Percentiles rank a stretch among this genome's conserved stretches.
These are phyloP conservation scores for Aureobasidium sp. DNA, from an alignment of 2,329 filamentous ascomycete species.

Conservation along the genomic window DNA sequence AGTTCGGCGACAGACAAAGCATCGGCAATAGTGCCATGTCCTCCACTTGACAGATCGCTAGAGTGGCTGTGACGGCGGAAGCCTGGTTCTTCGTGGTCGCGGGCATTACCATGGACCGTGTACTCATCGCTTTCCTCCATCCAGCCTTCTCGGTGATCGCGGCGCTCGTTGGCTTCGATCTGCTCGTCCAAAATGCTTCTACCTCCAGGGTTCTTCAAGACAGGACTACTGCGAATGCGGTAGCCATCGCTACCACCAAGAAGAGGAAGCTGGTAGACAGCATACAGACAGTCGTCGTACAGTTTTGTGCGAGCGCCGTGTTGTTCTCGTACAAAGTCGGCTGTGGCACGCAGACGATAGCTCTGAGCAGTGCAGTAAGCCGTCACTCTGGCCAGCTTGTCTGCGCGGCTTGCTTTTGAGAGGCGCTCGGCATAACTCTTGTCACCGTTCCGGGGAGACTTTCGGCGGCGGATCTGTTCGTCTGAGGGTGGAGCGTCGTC, in stretches of 20 bases:
- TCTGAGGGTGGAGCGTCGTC: conserved; percentile 53
- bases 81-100: conserved; percentile 9
- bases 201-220: conserved; percentile 85
- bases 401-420: conserved; percentile 67
- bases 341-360: conserved; percentile 82
- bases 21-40: conserved; percentile 53
- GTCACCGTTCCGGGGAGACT: conserved; percentile 50
- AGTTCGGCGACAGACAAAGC: conserved; percentile 82
- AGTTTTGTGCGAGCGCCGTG: conserved; percentile 91
- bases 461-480: conserved; percentile 57
- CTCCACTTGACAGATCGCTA: conserved; percentile 33
- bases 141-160: conserved; percentile 87
- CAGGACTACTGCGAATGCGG: conserved; percentile 78
- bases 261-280: conserved; percentile 85
- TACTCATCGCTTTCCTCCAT: conserved; percentile 69
- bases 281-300: conserved; percentile 96
- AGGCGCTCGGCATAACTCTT: conserved; percentile 93
- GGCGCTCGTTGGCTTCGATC: conserved; percentile 84
- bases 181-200: conserved; percentile 90
- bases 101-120: conserved; percentile 22
- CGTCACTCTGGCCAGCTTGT: conserved; percentile 76
- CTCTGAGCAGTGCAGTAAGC: conserved; percentile 94
- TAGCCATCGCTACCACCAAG: conserved; percentile 81
- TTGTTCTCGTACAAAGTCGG: conserved; percentile 75
- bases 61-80: conserved; percentile 21